Conservation (phyloP, 2,329 filamentous ascomycete genomes). For the Claviceps spartinae region DNA sequence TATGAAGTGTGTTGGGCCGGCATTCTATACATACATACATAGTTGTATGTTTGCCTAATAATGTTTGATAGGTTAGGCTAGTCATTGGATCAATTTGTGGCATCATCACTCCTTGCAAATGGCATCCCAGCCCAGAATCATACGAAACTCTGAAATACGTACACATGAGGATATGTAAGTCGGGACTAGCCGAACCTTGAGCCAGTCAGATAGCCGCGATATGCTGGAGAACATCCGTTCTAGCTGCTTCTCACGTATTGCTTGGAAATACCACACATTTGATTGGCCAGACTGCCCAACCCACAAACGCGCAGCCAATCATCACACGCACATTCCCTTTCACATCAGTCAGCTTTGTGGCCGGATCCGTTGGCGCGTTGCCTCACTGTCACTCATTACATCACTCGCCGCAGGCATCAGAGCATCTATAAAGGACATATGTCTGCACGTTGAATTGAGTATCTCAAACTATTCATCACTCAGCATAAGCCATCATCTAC, state of each 20-base stretch:
- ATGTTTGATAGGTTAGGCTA: too few species aligned
- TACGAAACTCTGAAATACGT: too few species aligned
- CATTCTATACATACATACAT: too few species aligned
- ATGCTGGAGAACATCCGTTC: slow-evolving; percentile 23
- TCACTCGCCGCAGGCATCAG: background rate
- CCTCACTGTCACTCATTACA: background rate
- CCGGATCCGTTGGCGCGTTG: background rate
- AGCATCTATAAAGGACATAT: background rate
- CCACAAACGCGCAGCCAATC: background rate
- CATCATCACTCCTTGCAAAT: too few species aligned
- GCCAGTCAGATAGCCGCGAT: background rate
- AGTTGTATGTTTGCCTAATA: too few species aligned
- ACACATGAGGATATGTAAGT: too few species aligned
- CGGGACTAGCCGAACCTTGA: too few species aligned
- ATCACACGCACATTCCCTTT: background rate
- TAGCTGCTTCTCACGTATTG: background rate
- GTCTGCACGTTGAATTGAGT: background rate
- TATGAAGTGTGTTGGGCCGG: too few species aligned
- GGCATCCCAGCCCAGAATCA: too few species aligned
- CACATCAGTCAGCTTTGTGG: background rate
- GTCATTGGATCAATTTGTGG: too few species aligned
- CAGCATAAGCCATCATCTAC: background rate
- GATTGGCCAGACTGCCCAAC: background rate
- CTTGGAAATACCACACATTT: background rate
- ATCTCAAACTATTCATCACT: background rate